These are phyloP conservation scores for Thozetella sp. DNA, from an alignment of 495 filamentous ascomycete species.

Conservation along the genomic window DNA sequence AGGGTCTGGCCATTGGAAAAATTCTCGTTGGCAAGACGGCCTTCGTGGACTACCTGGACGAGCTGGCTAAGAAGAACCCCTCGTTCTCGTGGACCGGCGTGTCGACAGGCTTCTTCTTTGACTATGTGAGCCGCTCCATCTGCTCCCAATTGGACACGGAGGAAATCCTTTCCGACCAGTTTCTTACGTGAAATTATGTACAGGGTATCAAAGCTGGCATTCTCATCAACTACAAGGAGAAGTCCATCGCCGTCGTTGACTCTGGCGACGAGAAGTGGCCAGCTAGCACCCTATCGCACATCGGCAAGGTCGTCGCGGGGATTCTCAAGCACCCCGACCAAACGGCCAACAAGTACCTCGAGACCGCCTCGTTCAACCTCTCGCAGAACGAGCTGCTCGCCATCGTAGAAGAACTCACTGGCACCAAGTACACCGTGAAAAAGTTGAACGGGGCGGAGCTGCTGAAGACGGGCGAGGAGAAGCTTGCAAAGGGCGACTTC, in stretches of 20 bases:
- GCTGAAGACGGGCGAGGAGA: slow-evolving; percentile 41
- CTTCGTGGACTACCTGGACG: slow-evolving; percentile 48
- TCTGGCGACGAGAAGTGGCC: slow-evolving; percentile 53
- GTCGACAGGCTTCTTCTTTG: slow-evolving; percentile 51
- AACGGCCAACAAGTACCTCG: slow-evolving; percentile 55
- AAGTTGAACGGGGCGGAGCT: slow-evolving; percentile 39
- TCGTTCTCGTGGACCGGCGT: slow-evolving; percentile 54
- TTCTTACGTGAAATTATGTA: too few relatives aligned
- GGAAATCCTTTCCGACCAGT: too few relatives aligned
- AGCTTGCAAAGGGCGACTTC: slow-evolving; percentile 40
- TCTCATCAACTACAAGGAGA: slow-evolving; percentile 41
- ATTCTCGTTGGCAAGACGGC: slow-evolving; percentile 51
- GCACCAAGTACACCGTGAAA: slow-evolving; percentile 37
- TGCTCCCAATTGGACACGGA: slow-evolving; percentile 10
- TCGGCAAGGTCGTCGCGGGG: slow-evolving; percentile 49
- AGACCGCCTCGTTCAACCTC: slow-evolving; percentile 48
- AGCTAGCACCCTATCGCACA: slow-evolving; percentile 42
- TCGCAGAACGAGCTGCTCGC: slow-evolving; percentile 57
- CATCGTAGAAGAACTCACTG: slow-evolving; percentile 49
- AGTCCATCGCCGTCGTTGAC: slow-evolving; percentile 49
- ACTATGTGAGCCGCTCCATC: slow-evolving; percentile 39
- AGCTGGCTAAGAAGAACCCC: slow-evolving; percentile 31
- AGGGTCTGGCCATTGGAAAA: slow-evolving; percentile 31
- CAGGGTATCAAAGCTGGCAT: slow-evolving; percentile 40
- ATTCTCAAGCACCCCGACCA: slow-evolving; percentile 51